Conservation (phyloP, 106 monocot genomes). For the Posidonia australis region DNA sequence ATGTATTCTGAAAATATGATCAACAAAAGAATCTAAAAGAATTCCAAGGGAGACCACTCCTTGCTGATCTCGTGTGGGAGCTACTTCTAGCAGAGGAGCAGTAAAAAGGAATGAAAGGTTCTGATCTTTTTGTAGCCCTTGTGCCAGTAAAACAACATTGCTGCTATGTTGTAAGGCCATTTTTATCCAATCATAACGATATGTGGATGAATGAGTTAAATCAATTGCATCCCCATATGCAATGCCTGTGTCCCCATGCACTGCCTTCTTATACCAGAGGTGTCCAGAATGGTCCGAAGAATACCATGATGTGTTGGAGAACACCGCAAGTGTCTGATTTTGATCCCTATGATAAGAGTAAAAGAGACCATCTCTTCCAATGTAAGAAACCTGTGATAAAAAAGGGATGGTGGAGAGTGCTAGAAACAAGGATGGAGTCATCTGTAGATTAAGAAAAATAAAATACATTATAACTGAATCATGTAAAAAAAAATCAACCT, state of each 20-base stretch:
- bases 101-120: neutral
- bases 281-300: neutral
- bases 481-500: neutral
- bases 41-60: constrained; percentile 1
- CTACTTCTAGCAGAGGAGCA: neutral
- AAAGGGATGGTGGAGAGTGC: neutral
- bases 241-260: neutral
- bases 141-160: too few species aligned
- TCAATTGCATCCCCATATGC: neutral
- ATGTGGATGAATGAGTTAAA: neutral
- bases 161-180: too few species aligned
- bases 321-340: neutral
- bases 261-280: neutral
- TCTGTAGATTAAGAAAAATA: neutral
- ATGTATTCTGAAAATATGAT: neutral
- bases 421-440: neutral
- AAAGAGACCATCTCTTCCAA: neutral
- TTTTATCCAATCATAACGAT: neutral
- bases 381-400: neutral
- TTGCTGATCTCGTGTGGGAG: neutral
- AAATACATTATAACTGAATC: too few species aligned
- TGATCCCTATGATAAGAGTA: neutral
- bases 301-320: neutral
- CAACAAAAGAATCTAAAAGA: neutral
- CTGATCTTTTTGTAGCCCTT: neutral